phyloP scores from a whole-genome alignment of 2,329 filamentous ascomycete genomes.

The Fonsecaea erecta region DNA sequence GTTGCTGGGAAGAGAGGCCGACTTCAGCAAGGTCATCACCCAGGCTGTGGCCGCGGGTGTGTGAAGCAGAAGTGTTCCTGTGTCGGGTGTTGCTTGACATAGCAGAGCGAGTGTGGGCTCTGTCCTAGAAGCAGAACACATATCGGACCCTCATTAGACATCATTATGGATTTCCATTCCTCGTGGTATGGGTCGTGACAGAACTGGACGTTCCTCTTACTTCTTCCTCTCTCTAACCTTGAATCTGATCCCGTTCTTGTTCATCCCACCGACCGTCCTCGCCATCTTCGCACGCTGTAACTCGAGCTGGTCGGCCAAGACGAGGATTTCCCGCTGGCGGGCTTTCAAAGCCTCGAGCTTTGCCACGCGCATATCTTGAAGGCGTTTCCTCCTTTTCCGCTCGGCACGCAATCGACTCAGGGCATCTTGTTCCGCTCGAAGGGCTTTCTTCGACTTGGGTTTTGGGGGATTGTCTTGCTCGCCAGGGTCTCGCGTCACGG shows the following conservation, averaged over 20 bases:
- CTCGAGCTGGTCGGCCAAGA: slow-evolving; percentile 62
- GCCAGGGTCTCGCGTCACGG: background rate
- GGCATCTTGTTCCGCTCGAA: slow-evolving; percentile 49
- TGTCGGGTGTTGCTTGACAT: background rate
- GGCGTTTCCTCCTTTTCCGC: slow-evolving; percentile 54
- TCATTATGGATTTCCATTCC: background rate
- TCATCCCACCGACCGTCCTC: slow-evolving; percentile 63
- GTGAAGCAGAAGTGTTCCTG: slow-evolving; percentile 1
- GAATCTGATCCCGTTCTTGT: slow-evolving; percentile 68
- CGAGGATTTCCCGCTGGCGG: slow-evolving; percentile 59
- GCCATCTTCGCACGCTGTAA: slow-evolving; percentile 66
- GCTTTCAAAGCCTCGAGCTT: slow-evolving; percentile 59
- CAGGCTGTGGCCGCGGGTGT: slow-evolving; percentile 23
- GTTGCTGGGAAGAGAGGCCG: slow-evolving; percentile 32
- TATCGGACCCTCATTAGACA: background rate
- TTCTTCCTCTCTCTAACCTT: slow-evolving; percentile 67
- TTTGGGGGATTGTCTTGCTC: slow-evolving; percentile 37
- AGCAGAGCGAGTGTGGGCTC: background rate
- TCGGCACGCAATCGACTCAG: slow-evolving; percentile 46
- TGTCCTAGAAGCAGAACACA: background rate
- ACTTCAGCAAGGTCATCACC: slow-evolving; percentile 28
- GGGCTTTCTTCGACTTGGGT: slow-evolving; percentile 51
- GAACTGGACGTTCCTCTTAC: slow-evolving; percentile 4
- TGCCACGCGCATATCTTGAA: slow-evolving; percentile 53
- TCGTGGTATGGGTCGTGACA: background rate